Evolutionary conservation across 805 yeast genomes (phyloP).

Genomic region (Starmera dryadoides): DNA sequence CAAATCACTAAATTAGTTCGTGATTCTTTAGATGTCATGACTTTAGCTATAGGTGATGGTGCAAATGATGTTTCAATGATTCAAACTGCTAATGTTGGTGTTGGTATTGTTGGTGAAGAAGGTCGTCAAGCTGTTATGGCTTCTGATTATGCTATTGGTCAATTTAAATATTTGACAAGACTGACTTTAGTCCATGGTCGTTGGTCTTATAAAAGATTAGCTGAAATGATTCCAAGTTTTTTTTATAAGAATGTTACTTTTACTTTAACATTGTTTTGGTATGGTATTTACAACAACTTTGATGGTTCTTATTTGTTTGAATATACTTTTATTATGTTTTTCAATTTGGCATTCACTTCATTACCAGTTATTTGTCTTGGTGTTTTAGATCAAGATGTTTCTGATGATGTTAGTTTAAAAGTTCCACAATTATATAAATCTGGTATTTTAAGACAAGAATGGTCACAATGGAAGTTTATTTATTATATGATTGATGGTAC

Average conservation of each 20-base stretch:
- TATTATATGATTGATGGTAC: slow-evolving; percentile 73
- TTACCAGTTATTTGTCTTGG: slow-evolving; percentile 74
- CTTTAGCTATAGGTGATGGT: slow-evolving; percentile 68
- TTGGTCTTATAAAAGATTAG: slow-evolving; percentile 76
- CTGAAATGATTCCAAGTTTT: slow-evolving; percentile 80
- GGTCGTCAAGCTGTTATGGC: slow-evolving; percentile 88
- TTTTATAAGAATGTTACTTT: slow-evolving; percentile 75
- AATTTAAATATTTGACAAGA: slow-evolving; percentile 64
- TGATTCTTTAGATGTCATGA: slow-evolving; percentile 69
- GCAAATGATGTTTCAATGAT: slow-evolving; percentile 89
- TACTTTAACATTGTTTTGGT: slow-evolving; percentile 72
- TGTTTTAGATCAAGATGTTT: slow-evolving; percentile 75
- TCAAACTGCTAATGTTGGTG: slow-evolving; percentile 67
- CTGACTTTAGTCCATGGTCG: slow-evolving; percentile 71
- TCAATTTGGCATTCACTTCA: slow-evolving; percentile 77
- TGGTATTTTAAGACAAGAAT: slow-evolving; percentile 67
- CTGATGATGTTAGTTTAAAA: slow-evolving; percentile 55
- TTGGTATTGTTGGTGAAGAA: slow-evolving; percentile 84
- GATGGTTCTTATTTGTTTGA: slow-evolving; percentile 79
- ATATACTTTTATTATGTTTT: slow-evolving; percentile 74
- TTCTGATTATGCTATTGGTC: slow-evolving; percentile 80
- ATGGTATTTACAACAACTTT: slow-evolving; percentile 63
- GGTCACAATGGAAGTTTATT: slow-evolving; percentile 61
- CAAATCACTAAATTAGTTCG: slow-evolving; percentile 69
- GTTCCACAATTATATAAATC: slow-evolving; percentile 70